Base-by-base conservation (phyloP, 2,329 filamentous ascomycete genomes). In the Penicillium sp. region DNA sequence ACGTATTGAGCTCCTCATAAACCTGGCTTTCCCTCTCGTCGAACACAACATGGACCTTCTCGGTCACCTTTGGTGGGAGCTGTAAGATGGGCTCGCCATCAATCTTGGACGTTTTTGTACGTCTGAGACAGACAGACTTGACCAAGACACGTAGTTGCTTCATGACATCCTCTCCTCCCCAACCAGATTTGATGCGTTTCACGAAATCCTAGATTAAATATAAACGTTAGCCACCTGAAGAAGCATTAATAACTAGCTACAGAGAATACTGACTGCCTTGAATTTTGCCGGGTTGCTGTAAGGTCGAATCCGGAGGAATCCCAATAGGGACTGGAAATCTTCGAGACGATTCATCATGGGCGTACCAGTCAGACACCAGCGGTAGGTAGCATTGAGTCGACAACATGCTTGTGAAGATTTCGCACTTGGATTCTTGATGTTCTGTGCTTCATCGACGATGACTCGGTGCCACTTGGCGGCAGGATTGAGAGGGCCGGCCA, bases 321-420 rank as follows among this genome's bases (percentile, higher is more conserved):
- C 82, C 43, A 96, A 79, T 20, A 96, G 76, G 0, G 90, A 89
- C 66, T 84, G 92, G 3, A 96, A 78, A 65, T 97, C 92, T 24
- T 83, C 79, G 3, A 93, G 85, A 13, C 82, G 85, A 65, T 96
- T 96, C 88, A 94, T 94, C 88, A 93, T 92, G 0, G 90, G 90
- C 0, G 90, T 94, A 26, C 90, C 90, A 34, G 87, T 90, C 71
- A 93, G 82, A 67, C 88, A 91, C 77, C 89, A 86, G 46, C 89
- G 81, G 67, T 89, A 84, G 35, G 76, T 78, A 14, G 88, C 78
- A 57, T 82, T 75, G 16, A 94, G 72, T 11, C 75, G 70, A 62
- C 78, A 83, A 31, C 84, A 84, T 5, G 84, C 89, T 60, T 80
- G 79, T 1, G 88, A 82, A 5, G 81, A 76, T 59, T 84, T 82